Evolutionary conservation across 2,329 filamentous ascomycete genomes (phyloP), one percentile per base, ranked within the genome.

Genomic region (Pseudocercospora musae): DNA sequence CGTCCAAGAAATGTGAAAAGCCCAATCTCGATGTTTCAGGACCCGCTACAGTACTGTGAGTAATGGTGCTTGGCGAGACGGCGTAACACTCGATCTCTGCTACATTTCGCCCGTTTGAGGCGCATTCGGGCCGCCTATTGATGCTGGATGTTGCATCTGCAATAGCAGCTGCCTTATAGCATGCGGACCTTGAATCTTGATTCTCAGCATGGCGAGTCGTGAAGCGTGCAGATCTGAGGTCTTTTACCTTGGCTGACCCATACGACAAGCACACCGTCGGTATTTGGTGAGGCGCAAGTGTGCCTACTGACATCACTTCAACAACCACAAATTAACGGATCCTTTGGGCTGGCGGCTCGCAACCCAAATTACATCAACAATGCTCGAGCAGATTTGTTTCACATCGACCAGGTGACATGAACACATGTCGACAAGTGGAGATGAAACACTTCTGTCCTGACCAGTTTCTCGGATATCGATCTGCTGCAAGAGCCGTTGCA

Each of bases 161-260:
- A 59, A 59, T 55, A 59, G 57, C 40, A 23, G 7, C 18, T 20
- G 33, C 53, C 29, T 23, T 62, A 59, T 59, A 42, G 20, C 56
- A 42, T 59, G 50, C 44, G 18, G 33, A 13, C 50, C 56, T 56
- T 9, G 23, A 9, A 23, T 13, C 37, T 23, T 25, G 21, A 27
- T 7, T 48, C 10, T 10, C 15, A 15, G 15, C 15, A 11, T 40
- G n/a, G 18, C 52, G 31, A 54, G 27, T 54, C 52, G 21, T 52
- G 48, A 29, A 33, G 29, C 50, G 8, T 15, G 21, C n/a, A 40
- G 52, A 54, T 54, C 52, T 33, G 29, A 54, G 15, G 29, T 33
- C 52, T 54, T 23, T 10, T 20, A n/a, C 15, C 21, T 29, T 52
- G 25, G 25, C 20, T 11, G 31, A 52, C 48, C 4, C 31, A 8